Conservation (phyloP, 75 land plant genomes). For the Selaginella tamariscina region DNA sequence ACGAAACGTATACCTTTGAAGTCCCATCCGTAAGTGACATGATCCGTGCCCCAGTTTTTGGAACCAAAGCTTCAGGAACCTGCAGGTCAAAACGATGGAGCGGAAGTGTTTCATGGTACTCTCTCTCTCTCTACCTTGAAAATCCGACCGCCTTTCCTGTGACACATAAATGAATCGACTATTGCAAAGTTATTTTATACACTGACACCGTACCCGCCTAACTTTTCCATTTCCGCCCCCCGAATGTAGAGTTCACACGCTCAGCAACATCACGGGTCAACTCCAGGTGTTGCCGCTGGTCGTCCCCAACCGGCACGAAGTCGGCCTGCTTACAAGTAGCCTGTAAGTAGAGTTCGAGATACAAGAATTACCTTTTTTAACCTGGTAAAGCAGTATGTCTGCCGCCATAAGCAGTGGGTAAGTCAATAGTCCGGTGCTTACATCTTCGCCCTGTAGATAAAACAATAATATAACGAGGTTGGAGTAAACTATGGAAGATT, state of each 20-base stretch:
- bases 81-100: too few species aligned
- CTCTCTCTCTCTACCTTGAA: background rate
- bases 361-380: conserved; percentile 18
- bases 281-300: conserved; percentile 94
- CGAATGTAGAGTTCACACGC: conserved; percentile 64
- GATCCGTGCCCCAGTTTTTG: conserved; percentile 80
- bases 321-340: conserved; percentile 54
- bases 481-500: background rate
- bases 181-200: too few species aligned
- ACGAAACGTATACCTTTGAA: conserved; percentile 49
- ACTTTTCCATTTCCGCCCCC: conserved; percentile 94
- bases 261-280: conserved; percentile 91
- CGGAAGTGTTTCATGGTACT: too few species aligned
- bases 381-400: conserved; percentile 97
- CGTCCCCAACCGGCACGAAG: conserved; percentile 94
- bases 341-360: background rate
- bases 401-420: conserved; percentile 98
- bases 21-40: conserved; percentile 96
- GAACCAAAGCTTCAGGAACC: conserved; percentile 97
- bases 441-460: conserved; percentile 78
- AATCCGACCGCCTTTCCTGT: background rate
- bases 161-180: too few species aligned
- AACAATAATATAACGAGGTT: background rate
- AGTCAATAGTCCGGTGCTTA: conserved; percentile 78
- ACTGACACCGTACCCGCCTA: conserved; percentile 79